Evolutionary conservation across 768 basidiomycete species (phyloP).

Genomic region (Macrolepiota albuminosa): DNA sequence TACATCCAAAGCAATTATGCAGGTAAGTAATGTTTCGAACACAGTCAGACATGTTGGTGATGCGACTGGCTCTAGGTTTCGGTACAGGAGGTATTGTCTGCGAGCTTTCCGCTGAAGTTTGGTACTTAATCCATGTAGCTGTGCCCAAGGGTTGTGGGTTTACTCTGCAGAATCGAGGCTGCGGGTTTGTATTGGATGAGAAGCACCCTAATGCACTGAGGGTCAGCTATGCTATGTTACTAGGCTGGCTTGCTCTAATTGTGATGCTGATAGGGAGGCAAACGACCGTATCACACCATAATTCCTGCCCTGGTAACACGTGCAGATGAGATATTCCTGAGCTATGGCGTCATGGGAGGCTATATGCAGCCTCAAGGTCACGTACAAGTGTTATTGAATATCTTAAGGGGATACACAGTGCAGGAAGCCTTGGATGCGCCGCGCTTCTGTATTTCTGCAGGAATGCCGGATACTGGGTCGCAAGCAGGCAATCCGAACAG

Average conservation of each 20-base stretch:
- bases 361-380: constrained; percentile 98
- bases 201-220: constrained; percentile 83
- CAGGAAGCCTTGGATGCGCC: constrained; percentile 94
- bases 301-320: constrained; percentile 84
- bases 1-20: constrained; percentile 87
- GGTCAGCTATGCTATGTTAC: constrained; percentile 30
- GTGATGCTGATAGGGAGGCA: constrained; percentile 51
- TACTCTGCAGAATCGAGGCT: constrained; percentile 92
- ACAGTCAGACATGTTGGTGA: constrained; percentile 13
- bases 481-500: constrained; percentile 70
- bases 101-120: neutral
- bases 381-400: constrained; percentile 88
- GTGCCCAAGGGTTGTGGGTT: constrained; percentile 94
- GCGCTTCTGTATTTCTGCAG: constrained; percentile 92
- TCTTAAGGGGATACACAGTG: constrained; percentile 80
- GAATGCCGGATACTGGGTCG: constrained; percentile 55
- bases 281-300: constrained; percentile 88
- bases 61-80: constrained; percentile 50
- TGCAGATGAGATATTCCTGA: constrained; percentile 78
- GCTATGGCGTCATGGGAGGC: constrained; percentile 90
- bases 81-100: constrained; percentile 69
- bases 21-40: constrained; percentile 32
- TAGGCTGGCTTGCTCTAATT: neutral
- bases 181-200: constrained; percentile 74
- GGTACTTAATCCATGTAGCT: constrained; percentile 38